Conservation (phyloP, 495 filamentous ascomycete species). For the Tuber brumale region DNA sequence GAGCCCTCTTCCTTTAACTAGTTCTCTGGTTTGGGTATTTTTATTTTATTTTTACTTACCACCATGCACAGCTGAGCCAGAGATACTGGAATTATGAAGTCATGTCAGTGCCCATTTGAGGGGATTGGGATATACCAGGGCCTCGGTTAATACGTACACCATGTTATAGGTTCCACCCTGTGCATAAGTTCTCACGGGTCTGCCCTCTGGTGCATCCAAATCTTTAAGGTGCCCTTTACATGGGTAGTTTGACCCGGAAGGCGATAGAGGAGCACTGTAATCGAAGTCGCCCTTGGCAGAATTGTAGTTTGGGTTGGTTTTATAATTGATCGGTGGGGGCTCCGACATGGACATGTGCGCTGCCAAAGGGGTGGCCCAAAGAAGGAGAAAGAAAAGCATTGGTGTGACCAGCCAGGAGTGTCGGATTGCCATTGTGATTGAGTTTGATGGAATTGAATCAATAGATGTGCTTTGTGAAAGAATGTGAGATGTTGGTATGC, state of each 20-base stretch:
- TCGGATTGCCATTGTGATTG: conserved; percentile 15
- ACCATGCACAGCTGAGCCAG: conserved; percentile 47
- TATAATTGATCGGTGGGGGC: conserved; percentile 42
- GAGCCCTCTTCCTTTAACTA: background rate
- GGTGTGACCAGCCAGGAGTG: conserved; percentile 24
- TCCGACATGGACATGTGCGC: conserved; percentile 42
- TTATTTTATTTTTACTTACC: conserved; percentile 13
- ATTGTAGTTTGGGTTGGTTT: conserved; percentile 33
- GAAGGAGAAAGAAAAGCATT: conserved; percentile 25
- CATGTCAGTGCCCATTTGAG: conserved; percentile 42
- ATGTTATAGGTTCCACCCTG: conserved; percentile 46
- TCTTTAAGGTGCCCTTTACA: conserved; percentile 52
- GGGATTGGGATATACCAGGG: conserved; percentile 31
- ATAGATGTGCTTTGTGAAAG: conserved; percentile 5
- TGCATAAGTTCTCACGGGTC: conserved; percentile 47
- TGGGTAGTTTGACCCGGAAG: conserved; percentile 49
- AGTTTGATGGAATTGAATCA: conserved; percentile 12
- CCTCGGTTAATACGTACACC: conserved; percentile 30
- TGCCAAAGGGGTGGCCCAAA: conserved; percentile 17
- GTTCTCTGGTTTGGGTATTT: background rate
- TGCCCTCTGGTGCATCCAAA: conserved; percentile 41
- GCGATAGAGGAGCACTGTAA: conserved; percentile 50
- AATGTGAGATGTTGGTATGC: conserved; percentile 15
- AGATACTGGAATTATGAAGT: conserved; percentile 43
- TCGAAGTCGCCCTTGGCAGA: conserved; percentile 47